phyloP scores from a whole-genome alignment of 139 green algal species.

The Chlorella sorokiniana region DNA sequence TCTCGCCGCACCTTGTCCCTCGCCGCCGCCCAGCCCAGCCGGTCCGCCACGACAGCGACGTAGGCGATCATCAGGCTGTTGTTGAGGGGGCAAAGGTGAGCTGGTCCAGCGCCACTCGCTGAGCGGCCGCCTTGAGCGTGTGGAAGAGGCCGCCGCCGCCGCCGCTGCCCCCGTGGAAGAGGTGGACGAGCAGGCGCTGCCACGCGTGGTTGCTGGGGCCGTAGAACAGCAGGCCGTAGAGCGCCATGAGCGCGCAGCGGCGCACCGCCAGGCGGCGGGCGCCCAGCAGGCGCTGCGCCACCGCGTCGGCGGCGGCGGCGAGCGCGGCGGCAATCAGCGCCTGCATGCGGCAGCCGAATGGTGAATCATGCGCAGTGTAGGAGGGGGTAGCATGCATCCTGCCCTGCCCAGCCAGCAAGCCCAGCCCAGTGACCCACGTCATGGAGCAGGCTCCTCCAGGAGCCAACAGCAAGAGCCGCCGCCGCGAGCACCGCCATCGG shows the following conservation, averaged over 20 bases:
- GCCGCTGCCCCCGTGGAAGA: background rate
- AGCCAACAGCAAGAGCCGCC: too few species aligned
- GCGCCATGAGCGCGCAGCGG: background rate
- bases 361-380: too few species aligned
- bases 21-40: background rate
- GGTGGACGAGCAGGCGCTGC: background rate
- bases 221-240: background rate
- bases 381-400: too few species aligned
- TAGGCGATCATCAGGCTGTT: conserved; percentile 41
- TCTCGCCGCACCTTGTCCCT: background rate
- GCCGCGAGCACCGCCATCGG: too few species aligned
- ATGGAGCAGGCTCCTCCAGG: too few species aligned
- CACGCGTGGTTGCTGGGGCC: conserved; percentile 23
- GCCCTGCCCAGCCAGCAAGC: too few species aligned
- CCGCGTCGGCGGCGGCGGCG: background rate
- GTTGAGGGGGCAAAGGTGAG: conserved; percentile 36
- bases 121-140: background rate
- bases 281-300: conserved; percentile 30
- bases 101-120: conserved; percentile 34
- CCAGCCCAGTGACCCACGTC: background rate
- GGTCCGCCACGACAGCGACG: conserved; percentile 13
- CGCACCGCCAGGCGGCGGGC: background rate
- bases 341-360: background rate
- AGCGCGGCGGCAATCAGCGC: conserved; percentile 19
- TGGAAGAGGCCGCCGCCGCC: background rate